phyloP scores from a whole-genome alignment of 495 filamentous ascomycete genomes.

The Aspergillus funiculosus region DNA sequence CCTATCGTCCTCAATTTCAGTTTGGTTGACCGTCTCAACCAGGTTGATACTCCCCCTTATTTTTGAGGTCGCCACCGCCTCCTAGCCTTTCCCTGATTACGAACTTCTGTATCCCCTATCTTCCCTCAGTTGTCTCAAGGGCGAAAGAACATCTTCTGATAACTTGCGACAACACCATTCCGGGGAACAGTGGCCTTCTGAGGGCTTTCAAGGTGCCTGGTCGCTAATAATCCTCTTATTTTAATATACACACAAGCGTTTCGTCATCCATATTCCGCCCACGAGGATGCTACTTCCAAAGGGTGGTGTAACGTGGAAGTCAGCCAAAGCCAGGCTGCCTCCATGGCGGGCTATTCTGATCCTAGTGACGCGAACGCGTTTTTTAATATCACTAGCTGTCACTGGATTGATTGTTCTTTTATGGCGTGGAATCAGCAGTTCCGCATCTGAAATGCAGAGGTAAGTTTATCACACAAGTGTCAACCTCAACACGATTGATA shows the following conservation, averaged over 20 bases:
- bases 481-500: background rate
- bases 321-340: conserved; percentile 72
- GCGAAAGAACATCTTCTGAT: conserved; percentile 7
- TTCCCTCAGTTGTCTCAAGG: conserved; percentile 4
- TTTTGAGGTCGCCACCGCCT: conserved; percentile 1
- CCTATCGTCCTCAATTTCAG: background rate
- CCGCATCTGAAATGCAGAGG: conserved; percentile 89
- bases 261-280: conserved; percentile 5
- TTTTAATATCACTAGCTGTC: conserved; percentile 68
- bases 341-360: conserved; percentile 74
- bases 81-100: conserved; percentile 6
- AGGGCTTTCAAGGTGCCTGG: conserved; percentile 5
- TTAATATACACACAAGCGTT: conserved; percentile 3
- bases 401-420: conserved; percentile 71
- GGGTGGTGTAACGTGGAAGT: conserved; percentile 89
- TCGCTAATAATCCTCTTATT: conserved; percentile 5
- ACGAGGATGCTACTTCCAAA: conserved; percentile 70
- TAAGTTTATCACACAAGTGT: conserved; percentile 29
- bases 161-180: conserved; percentile 2
- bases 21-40: background rate
- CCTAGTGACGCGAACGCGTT: conserved; percentile 70
- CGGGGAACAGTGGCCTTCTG: conserved; percentile 22
- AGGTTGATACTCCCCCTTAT: background rate
- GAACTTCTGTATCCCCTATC: too few relatives aligned
- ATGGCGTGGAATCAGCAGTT: conserved; percentile 81